Evolutionary conservation across 2,329 filamentous ascomycete species (phyloP).

Genomic region (Claviceps cyperi): DNA sequence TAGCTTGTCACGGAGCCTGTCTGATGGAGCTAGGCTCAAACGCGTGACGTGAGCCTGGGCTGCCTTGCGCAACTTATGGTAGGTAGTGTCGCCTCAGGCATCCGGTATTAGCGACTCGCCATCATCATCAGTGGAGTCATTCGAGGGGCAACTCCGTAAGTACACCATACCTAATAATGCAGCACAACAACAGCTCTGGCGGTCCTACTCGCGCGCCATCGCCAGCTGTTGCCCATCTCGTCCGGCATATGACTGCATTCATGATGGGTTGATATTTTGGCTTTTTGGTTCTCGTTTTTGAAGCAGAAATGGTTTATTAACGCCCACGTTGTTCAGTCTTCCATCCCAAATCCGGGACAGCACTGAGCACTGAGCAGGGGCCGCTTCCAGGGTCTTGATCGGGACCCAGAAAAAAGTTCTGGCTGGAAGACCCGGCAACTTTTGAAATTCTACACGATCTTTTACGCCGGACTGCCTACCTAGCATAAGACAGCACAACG

Average conservation of each 20-base stretch:
- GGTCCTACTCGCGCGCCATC: not conserved
- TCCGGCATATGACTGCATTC: not conserved
- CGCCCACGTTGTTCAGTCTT: not conserved
- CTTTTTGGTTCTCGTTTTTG: not conserved
- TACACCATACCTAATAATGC: not conserved
- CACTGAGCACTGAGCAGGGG: too few species aligned
- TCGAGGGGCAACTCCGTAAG: not conserved
- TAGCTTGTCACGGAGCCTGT: conserved; percentile 1
- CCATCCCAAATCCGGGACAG: not conserved
- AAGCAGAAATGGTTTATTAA: not conserved
- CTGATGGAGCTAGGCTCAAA: conserved; percentile 13
- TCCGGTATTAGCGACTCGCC: not conserved
- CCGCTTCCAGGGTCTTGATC: conserved; percentile 9
- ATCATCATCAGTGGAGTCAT: conserved; percentile 2
- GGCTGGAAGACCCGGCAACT: not conserved
- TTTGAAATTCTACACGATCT: not conserved
- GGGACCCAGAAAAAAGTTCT: conserved; percentile 15
- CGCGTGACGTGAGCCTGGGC: conserved; percentile 35
- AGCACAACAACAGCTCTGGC: conserved; percentile 2
- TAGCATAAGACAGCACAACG: not conserved
- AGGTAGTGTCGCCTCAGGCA: conserved; percentile 18
- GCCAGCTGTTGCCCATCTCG: not conserved
- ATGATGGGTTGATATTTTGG: not conserved
- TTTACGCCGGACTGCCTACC: not conserved
- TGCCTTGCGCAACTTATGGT: not conserved